Evolutionary conservation across 2,329 filamentous ascomycete species (phyloP), one percentile per base, ranked within the genome.

Genomic region (Clonostachys solani): DNA sequence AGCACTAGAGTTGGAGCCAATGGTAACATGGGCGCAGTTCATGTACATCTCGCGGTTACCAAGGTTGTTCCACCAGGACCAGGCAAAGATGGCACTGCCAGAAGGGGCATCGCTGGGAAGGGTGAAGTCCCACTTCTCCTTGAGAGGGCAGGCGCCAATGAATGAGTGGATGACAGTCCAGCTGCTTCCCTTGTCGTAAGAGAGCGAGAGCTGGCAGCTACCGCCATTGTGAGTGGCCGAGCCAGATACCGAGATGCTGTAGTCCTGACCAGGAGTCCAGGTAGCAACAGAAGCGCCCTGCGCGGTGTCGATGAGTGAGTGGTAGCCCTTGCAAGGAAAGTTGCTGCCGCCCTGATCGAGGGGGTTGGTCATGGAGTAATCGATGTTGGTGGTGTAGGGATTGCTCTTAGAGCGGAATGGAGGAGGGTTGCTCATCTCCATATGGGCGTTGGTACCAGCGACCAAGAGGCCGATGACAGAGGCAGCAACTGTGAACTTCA

Each of bases 41-140:
- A 87, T 87, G 69, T 89, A 89, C 71, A 87, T 83, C 59, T 90
- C 86, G 8, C 86, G 79, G 63, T 89, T 88, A 6, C 86, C 86
- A 34, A 87, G 57, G 43, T 80, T 83, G 56, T 89, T 89, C 64
- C 86, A 77, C 86, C 86, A 89, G 12, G 84, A 82, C 85, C 85
- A 89, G 9, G 83, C 83, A 18, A 89, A 72, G 1, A 79, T 29
- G 36, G 54, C 54, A n/a, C 52, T 49, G n/a, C 54, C 54, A 33
- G 63, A 57, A 7, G 79, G 79, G 1, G 78, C 78, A 51, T 82
- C 79, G 2, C 68, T 64, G 5, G 86, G 86, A 17, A 89, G 67
- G n/a, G 71, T 77, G 61, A 89, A 89, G 51, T 74, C 64, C 64
- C 84, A 87, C 41, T 44, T 23, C n/a, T 18, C 29, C 9, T 65